Base-by-base conservation (phyloP, 2,329 filamentous ascomycete species). In the Fusarium agapanthi region DNA sequence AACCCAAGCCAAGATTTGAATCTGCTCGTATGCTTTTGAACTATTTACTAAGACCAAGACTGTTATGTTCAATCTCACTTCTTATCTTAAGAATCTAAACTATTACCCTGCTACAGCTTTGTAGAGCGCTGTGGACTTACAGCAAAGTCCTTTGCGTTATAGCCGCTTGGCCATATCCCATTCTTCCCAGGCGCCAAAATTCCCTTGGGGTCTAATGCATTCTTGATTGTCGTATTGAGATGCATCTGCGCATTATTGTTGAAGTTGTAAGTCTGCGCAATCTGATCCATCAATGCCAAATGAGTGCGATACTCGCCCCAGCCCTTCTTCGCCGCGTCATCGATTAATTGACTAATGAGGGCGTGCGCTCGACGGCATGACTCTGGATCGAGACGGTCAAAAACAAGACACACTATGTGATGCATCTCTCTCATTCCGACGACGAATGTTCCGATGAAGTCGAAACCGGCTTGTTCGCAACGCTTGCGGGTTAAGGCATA, bases 241-340 rank as follows among this genome's bases (percentile, higher is more conserved):
- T 59, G 54, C 65, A 72, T 59, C 30, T 70, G 59, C 6, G 72
- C 62, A 18, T 73, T 74, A 2, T 55, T 34, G 30, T 75, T 75
- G 11, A 72, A 75, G 40, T 55, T 71, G 14, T 75, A 74, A 18
- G 69, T 72, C 34, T 70, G 55, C 14, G 72, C 66, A 43, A 74
- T 69, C 50, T 71, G 65, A 24, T 75, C 72, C 62, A 72, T 70
- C 3, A 75, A 43, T 0, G 61, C 62, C 20, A 75, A 24, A 28
- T 75, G 71, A 16, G 72, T 75, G 26, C 72, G 60, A 24, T 75
- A 75, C 15, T 75, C 71, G 30, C 71, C 69, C 62, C 61, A 74
- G 8, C 72, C 72, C 40, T 45, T 69, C 35, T 55, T 63, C 1
- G 69, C 71, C 1, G 69, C 69, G 4, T 75, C 71, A 0, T 74